These are phyloP conservation scores for Epithele typhae DNA, from an alignment of 768 basidiomycete genomes.

Conservation along the genomic window DNA sequence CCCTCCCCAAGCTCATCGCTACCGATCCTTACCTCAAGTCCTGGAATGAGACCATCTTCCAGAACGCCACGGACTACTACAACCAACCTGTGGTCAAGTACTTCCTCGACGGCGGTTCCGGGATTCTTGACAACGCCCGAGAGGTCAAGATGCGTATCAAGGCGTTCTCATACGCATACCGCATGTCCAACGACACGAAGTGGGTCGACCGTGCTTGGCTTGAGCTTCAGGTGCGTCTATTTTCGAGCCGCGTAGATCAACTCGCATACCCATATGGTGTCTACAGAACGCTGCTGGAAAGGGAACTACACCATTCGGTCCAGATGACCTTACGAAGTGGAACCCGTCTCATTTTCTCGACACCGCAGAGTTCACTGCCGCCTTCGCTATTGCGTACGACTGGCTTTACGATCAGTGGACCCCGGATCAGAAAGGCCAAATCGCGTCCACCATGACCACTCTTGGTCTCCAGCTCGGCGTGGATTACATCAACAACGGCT, in stretches of 20 bases:
- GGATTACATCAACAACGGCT: constrained; percentile 11
- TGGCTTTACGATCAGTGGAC: constrained; percentile 90
- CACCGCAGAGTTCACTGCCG: constrained; percentile 78
- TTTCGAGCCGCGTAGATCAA: no score
- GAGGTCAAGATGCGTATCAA: constrained; percentile 89
- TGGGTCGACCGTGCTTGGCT: constrained; percentile 83
- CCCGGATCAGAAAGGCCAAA: constrained; percentile 59
- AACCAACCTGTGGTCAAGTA: constrained; percentile 64
- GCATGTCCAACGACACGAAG: constrained; percentile 85
- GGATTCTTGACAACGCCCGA: constrained; percentile 87
- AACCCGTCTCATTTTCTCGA: constrained; percentile 90
- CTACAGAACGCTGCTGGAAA: constrained; percentile 75
- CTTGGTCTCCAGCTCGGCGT: constrained; percentile 70
- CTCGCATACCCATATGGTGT: no score
- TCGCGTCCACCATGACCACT: constrained; percentile 67
- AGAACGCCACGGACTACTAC: constrained; percentile 74
- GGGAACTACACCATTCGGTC: constrained; percentile 57
- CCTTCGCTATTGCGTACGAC: constrained; percentile 91
- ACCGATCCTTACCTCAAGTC: constrained; percentile 78
- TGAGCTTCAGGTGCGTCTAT: constrained; percentile 66
- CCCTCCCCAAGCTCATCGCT: constrained; percentile 69
- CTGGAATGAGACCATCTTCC: constrained; percentile 91
- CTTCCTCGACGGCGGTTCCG: constrained; percentile 73
- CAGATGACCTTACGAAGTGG: constrained; percentile 62
- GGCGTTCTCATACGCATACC: constrained; percentile 85